phyloP scores from a whole-genome alignment of 164 flowering plant genomes.

The Macadamia integrifolia region DNA sequence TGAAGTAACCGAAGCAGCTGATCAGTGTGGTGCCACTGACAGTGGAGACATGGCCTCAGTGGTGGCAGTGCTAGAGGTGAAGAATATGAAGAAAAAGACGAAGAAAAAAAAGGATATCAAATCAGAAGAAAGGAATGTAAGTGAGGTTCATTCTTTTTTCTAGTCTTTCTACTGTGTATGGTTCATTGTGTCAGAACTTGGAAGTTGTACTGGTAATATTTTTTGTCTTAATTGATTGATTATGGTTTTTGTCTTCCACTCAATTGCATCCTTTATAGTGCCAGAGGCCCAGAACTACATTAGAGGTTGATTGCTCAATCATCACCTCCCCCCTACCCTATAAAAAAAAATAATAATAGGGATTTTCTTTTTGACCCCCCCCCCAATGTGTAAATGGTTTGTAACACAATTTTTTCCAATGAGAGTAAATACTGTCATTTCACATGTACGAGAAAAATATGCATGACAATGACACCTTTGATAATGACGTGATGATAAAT shows the following conservation, averaged over 20 bases:
- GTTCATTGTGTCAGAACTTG: not conserved
- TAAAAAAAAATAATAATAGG: too few relatives aligned
- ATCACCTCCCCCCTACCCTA: not conserved
- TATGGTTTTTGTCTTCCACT: not conserved
- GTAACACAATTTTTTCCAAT: too few relatives aligned
- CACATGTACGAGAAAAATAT: too few relatives aligned
- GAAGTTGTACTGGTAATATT: not conserved
- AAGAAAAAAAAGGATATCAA: conserved; percentile 1
- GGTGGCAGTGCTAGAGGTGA: not conserved
- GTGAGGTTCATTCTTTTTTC: conserved; percentile 3
- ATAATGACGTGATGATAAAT: too few relatives aligned
- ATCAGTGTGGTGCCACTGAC: not conserved
- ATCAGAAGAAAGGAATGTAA: conserved; percentile 11
- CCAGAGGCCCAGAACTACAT: not conserved
- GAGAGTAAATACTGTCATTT: too few relatives aligned
- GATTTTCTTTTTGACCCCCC: too few relatives aligned
- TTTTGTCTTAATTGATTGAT: not conserved
- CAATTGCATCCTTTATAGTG: too few relatives aligned
- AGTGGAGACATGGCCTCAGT: not conserved
- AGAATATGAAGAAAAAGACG: conserved; percentile 11
- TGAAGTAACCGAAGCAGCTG: conserved; percentile 9
- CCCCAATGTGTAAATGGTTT: too few relatives aligned
- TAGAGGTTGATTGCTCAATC: not conserved
- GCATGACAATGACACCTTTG: too few relatives aligned
- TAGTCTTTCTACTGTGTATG: not conserved